These are phyloP conservation scores for Claviceps sorghi DNA, from an alignment of 2,329 filamentous ascomycete species.

Conservation along the genomic window DNA sequence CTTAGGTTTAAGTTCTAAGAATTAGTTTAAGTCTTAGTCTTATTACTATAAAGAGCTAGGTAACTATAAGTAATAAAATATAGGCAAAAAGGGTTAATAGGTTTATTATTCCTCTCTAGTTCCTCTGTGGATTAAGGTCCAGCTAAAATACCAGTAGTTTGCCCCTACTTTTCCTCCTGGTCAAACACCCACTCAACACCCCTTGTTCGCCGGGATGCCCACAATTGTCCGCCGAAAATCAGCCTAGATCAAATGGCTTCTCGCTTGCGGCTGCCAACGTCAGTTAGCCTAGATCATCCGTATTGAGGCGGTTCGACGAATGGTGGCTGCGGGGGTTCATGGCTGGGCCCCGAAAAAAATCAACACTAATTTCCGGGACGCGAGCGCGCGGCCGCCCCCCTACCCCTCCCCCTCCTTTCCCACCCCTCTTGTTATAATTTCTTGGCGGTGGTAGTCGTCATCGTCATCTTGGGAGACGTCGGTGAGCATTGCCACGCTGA, in stretches of 20 bases:
- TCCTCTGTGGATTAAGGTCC: no score
- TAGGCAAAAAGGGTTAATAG: no score
- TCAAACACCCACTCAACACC: no score
- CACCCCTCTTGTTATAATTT: background rate
- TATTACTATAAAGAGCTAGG: no score
- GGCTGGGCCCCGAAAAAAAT: background rate
- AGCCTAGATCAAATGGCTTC: constrained; percentile 1
- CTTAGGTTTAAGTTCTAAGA: no score
- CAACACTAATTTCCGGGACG: background rate
- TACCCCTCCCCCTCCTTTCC: no score
- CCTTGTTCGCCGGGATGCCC: background rate
- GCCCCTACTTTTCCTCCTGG: no score
- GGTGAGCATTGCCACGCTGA: background rate
- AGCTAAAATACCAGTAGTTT: no score
- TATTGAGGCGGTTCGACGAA: background rate
- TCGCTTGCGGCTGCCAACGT: constrained; percentile 8
- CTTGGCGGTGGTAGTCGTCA: background rate
- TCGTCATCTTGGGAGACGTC: background rate
- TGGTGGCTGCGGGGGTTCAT: background rate
- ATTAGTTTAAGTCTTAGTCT: no score
- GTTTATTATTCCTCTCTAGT: no score
- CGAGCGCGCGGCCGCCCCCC: no score
- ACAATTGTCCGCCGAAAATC: background rate
- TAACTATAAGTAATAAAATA: no score
- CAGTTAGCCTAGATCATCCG: constrained; percentile 2